Conservation (phyloP, 164 flowering plant genomes). For the Stephania cephalantha region DNA sequence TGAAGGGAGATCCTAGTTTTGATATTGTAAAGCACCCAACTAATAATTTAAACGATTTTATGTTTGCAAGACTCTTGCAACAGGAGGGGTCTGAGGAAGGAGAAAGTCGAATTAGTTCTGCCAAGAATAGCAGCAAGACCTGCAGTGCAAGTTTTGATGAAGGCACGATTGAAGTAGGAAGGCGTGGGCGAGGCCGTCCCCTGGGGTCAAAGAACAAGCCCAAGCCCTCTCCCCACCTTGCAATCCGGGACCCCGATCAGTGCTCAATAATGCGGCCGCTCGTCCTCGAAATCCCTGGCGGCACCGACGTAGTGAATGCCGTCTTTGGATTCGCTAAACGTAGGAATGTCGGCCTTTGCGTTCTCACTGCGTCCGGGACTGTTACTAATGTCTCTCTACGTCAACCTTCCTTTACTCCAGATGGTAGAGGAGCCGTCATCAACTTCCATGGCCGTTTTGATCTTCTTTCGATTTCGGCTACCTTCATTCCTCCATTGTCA, state of each 20-base stretch:
- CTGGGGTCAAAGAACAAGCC: constrained; percentile 77
- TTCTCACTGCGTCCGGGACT: constrained; percentile 53
- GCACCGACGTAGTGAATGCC: constrained; percentile 45
- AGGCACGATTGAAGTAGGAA: constrained; percentile 44
- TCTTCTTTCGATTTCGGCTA: constrained; percentile 57
- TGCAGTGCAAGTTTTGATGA: constrained; percentile 28
- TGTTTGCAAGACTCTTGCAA: constrained; percentile 27
- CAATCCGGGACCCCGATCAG: constrained; percentile 36
- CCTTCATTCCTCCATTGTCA: constrained; percentile 29
- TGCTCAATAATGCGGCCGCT: constrained; percentile 55
- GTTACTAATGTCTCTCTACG: constrained; percentile 66
- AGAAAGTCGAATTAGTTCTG: constrained; percentile 22
- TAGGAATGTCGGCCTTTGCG: constrained; percentile 40
- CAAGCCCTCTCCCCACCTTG: constrained; percentile 42
- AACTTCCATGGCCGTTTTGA: constrained; percentile 72
- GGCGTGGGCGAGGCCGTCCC: constrained; percentile 62
- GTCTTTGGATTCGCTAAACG: constrained; percentile 42
- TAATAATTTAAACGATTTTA: constrained; percentile 14
- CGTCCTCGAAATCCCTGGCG: constrained; percentile 50
- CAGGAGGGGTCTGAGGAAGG: constrained; percentile 35
- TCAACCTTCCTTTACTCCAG: constrained; percentile 42
- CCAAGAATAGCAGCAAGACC: neutral
- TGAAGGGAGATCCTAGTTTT: neutral
- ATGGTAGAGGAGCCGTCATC: constrained; percentile 18
- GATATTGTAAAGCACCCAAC: neutral